Evolutionary conservation across 345 rosid genomes (phyloP).

Genomic region (Arabis alpina): DNA sequence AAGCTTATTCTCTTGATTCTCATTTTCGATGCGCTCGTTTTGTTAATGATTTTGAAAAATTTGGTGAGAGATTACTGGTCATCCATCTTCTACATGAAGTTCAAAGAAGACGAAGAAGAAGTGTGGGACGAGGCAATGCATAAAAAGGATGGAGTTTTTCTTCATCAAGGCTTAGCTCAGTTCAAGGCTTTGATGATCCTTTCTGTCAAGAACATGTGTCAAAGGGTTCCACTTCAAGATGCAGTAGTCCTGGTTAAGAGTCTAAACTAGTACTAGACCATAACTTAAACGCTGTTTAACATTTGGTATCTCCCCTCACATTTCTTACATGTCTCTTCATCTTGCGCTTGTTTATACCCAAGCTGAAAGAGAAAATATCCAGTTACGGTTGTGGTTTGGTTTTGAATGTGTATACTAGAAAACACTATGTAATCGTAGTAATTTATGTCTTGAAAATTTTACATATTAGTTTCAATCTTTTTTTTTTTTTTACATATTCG

Average conservation of each 20-base stretch:
- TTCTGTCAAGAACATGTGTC: conserved; percentile 67
- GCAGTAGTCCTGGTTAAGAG: conserved; percentile 45
- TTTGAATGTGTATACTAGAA: too few relatives aligned
- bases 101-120: too few relatives aligned
- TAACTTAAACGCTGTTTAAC: not conserved
- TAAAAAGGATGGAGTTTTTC: conserved; percentile 64
- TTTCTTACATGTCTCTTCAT: too few relatives aligned
- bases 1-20: conserved; percentile 9
- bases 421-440: too few relatives aligned
- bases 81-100: conserved; percentile 68
- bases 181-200: conserved; percentile 79
- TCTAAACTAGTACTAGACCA: conserved; percentile 32
- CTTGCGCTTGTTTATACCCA: too few relatives aligned
- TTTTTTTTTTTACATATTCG: too few relatives aligned
- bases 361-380: too few relatives aligned
- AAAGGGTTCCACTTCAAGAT: conserved; percentile 48
- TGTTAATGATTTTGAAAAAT: conserved; percentile 51
- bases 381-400: too few relatives aligned
- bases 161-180: conserved; percentile 76
- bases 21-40: too few relatives aligned
- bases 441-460: too few relatives aligned
- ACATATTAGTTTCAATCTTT: too few relatives aligned
- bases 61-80: conserved; percentile 85
- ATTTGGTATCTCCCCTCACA: conserved; percentile 10
- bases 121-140: conserved; percentile 52